Percentiles rank a stretch among this genome's conserved stretches.
Evolutionary conservation across 1,139 yeast genomes (phyloP).

Genomic region (Kodamaea ohmeri): DNA sequence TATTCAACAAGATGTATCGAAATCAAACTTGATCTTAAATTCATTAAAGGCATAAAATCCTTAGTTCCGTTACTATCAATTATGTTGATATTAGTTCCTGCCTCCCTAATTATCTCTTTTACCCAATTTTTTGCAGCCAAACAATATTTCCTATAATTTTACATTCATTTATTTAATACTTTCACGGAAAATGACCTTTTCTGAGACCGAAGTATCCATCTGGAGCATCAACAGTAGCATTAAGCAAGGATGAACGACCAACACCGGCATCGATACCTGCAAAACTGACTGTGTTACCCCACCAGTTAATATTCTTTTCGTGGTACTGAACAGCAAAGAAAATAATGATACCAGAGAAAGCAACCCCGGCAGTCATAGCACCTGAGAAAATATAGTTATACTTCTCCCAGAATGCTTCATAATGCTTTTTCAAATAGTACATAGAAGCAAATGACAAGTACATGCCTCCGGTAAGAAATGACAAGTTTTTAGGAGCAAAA

Average conservation of each 20-base stretch:
- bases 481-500: conserved; percentile 18
- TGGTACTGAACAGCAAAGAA: conserved; percentile 21
- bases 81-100: too few relatives aligned
- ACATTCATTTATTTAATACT: not conserved
- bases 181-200: conserved; percentile 13
- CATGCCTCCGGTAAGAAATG: conserved; percentile 18
- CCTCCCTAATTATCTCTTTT: too few relatives aligned
- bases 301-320: conserved; percentile 16
- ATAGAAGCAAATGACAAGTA: conserved; percentile 17
- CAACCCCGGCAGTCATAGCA: conserved; percentile 20
- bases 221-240: conserved; percentile 16
- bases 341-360: conserved; percentile 19
- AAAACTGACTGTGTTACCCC: conserved; percentile 18
- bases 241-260: conserved; percentile 6
- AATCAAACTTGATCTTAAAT: too few relatives aligned
- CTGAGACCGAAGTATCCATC: conserved; percentile 20
- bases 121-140: too few relatives aligned
- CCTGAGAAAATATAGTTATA: conserved; percentile 20
- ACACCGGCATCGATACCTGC: conserved; percentile 16
- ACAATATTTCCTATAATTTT: too few relatives aligned
- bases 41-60: too few relatives aligned
- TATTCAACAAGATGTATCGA: too few relatives aligned
- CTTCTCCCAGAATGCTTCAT: conserved; percentile 20
- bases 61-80: too few relatives aligned
- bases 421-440: conserved; percentile 17